Base-by-base conservation (phyloP, 176 grass and related monocot species). In the Musa itinerans region DNA sequence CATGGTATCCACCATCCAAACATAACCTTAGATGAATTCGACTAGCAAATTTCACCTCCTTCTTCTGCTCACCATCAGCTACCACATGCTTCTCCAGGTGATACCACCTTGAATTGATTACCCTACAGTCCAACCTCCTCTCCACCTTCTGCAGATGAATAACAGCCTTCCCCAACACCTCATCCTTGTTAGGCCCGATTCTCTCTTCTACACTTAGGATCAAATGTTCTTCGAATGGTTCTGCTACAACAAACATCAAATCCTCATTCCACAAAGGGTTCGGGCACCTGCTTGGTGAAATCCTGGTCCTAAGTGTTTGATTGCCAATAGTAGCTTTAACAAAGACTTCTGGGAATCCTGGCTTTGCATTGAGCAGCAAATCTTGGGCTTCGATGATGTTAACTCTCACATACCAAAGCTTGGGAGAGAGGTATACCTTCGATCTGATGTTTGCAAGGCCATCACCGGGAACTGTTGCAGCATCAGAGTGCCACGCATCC, bases 221-320 rank as follows among this genome's bases (percentile, higher is more conserved):
- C 80, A 92, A 86, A 79, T 85, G 89, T 71, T 92, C 85, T 65
- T 87, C 85, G 73, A 92, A 92, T 21, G 85, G 85, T 70, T 92
- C 89, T 0, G 85, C 83, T 68, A 78, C 85, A 43, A 92, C 89
- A 72, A 88, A 87, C 89, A 92, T 85, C 79, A 88, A 79, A 79
- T 88, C 86, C 78, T 92, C 86, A 69, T 92, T 92, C 86, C 89
- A 92, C 78, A 85, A 70, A 52, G 80, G 83, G 74, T 92, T 88
- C 68, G 80, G 25, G 52, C 20, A 77, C 53, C 83, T 84, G 78
- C 50, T 81, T 19, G 27, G 20, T 24, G 78, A 88, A 54, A 83
- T 57, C 62, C 75, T 84, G 56, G 80, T 88, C 70, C 86, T 79
- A 50, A 84, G 67, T 54, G 8, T 25, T 71, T 92, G 86, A 68